These are phyloP conservation scores for Lumnitzera littorea DNA, from an alignment of 345 rosid genomes.

Conservation along the genomic window DNA sequence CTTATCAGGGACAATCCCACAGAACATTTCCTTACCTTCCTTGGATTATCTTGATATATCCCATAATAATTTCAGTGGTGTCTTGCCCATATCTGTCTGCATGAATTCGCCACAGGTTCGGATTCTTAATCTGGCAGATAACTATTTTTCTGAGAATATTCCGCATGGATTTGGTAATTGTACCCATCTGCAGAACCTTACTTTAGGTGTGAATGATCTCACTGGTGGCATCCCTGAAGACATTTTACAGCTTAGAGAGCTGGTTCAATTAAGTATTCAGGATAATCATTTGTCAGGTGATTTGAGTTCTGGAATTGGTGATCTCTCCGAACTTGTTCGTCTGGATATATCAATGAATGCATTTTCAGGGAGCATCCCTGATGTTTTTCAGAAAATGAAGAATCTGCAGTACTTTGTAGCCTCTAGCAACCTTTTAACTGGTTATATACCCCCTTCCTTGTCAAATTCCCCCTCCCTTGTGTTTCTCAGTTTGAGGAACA, in stretches of 20 bases:
- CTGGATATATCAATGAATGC: slow-evolving; percentile 48
- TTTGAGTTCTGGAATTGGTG: slow-evolving; percentile 29
- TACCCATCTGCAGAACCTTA: slow-evolving; percentile 33
- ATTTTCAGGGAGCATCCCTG: slow-evolving; percentile 54
- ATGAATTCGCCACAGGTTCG: slow-evolving; percentile 28
- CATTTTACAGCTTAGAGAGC: slow-evolving; percentile 33
- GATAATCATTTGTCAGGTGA: slow-evolving; percentile 48
- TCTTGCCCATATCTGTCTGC: slow-evolving; percentile 47
- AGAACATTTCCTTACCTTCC: slow-evolving; percentile 34
- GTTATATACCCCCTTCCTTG: slow-evolving; percentile 53
- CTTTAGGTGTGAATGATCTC: slow-evolving; percentile 57
- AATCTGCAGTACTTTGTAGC: slow-evolving; percentile 33
- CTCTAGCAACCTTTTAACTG: slow-evolving; percentile 41
- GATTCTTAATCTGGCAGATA: slow-evolving; percentile 32
- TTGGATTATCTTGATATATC: slow-evolving; percentile 39
- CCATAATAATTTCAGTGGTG: slow-evolving; percentile 31
- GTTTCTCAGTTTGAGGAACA: slow-evolving; percentile 63
- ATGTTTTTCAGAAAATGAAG: slow-evolving; percentile 34
- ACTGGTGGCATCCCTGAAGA: slow-evolving; percentile 42
- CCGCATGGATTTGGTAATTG: slow-evolving; percentile 40
- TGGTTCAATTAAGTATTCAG: slow-evolving; percentile 39
- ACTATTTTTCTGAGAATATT: slow-evolving; percentile 49
- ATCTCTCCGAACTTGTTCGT: slow-evolving; percentile 38
- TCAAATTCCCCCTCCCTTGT: slow-evolving; percentile 41
- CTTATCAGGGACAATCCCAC: slow-evolving; percentile 38